These are phyloP conservation scores for Phytophthora multivora DNA, from an alignment of 352 stramenopile genomes.

Conservation along the genomic window DNA sequence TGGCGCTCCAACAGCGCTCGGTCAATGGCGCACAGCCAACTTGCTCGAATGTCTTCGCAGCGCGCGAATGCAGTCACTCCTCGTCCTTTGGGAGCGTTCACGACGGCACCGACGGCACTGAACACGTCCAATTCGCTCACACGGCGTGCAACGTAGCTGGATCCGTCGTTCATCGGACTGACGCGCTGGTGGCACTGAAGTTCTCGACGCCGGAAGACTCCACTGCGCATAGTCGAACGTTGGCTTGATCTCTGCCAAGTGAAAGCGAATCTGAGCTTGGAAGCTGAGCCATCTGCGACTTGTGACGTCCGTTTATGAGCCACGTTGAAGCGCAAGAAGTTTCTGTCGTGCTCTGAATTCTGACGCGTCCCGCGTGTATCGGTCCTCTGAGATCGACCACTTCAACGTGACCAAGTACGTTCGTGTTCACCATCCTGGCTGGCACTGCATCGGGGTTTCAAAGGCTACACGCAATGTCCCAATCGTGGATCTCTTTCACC, in stretches of 20 bases:
- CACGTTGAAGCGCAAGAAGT: constrained; percentile 29
- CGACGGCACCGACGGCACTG: constrained; percentile 9
- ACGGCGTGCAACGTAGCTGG: constrained; percentile 20
- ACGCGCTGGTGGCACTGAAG: constrained; percentile 11
- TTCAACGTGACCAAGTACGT: constrained; percentile 9
- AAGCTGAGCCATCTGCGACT: constrained; percentile 7
- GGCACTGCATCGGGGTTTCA: neutral
- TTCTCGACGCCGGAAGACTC: constrained; percentile 16
- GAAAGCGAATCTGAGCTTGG: constrained; percentile 13
- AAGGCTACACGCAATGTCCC: constrained; percentile 9
- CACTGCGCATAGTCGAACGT: constrained; percentile 3
- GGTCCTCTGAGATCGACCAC: neutral
- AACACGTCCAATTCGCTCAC: constrained; percentile 17
- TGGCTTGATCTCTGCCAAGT: neutral
- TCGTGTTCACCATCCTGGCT: neutral
- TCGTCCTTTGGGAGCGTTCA: constrained; percentile 6
- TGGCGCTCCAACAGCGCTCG: constrained; percentile 16
- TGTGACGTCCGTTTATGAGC: constrained; percentile 17
- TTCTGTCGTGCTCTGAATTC: constrained; percentile 10
- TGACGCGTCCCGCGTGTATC: constrained; percentile 18
- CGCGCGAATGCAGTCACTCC: constrained; percentile 12
- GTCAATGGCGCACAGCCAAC: constrained; percentile 5
- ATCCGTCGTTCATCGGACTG: constrained; percentile 13
- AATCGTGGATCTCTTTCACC: constrained; percentile 3
- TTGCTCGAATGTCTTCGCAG: constrained; percentile 6